phyloP scores from a whole-genome alignment of 176 grass and related monocot species.

The Aegilops speltoides region DNA sequence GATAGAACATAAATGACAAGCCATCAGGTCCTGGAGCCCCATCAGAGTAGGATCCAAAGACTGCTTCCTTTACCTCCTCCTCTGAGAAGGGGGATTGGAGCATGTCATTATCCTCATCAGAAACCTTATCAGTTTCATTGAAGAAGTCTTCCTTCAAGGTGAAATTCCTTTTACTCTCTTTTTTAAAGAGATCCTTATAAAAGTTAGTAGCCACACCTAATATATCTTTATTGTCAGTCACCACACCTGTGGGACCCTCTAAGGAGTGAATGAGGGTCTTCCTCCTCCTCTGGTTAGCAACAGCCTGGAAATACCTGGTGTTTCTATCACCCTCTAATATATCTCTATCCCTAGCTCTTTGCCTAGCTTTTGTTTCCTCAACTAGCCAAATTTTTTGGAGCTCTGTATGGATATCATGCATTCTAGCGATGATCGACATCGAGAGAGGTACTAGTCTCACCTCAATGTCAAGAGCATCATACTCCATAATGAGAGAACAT shows the following conservation, averaged over 20 bases:
- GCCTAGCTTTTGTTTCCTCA: neutral
- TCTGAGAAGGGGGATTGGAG: no score
- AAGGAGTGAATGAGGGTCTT: neutral
- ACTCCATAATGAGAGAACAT: rapidly evolving
- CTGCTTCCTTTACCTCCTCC: no score
- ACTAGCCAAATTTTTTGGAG: no score
- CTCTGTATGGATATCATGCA: neutral
- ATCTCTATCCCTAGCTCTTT: neutral
- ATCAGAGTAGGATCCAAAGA: no score
- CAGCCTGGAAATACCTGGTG: neutral
- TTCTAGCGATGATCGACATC: neutral
- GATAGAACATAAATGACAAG: no score
- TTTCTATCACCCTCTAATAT: neutral
- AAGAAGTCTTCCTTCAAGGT: no score
- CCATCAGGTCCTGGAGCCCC: no score
- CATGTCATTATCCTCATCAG: no score
- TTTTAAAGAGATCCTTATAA: neutral
- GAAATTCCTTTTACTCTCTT: neutral
- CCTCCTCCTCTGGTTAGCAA: neutral
- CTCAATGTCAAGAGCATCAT: neutral
- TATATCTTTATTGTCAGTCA: neutral
- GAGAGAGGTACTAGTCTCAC: neutral
- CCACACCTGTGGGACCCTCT: neutral
- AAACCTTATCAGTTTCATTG: no score
- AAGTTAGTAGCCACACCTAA: neutral